A percentile compares a stretch with the other conserved stretches of the same genome.
Conservation (phyloP, 495 filamentous ascomycete genomes). For the Talaromyces wortmannii region DNA sequence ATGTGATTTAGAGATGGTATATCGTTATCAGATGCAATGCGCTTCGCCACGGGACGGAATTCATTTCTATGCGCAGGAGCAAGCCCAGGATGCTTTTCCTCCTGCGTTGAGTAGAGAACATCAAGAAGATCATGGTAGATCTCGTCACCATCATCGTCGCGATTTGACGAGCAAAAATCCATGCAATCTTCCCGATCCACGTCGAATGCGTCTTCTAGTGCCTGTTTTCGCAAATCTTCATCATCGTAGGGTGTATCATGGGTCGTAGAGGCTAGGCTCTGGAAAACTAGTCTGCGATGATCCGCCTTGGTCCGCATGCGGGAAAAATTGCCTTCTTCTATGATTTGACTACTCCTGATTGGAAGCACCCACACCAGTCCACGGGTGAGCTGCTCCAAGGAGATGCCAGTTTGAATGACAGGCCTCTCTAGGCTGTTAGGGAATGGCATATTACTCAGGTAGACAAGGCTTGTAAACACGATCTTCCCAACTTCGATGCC, state of each 20-base stretch:
- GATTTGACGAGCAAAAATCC: conserved; percentile 6
- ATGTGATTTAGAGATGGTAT: conserved; percentile 5
- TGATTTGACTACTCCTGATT: not conserved
- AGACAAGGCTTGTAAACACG: not conserved
- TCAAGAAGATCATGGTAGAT: conserved; percentile 22
- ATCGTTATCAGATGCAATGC: conserved; percentile 7
- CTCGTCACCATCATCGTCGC: conserved; percentile 20
- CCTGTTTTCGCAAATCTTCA: not conserved
- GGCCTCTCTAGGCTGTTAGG: not conserved
- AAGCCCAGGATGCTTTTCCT: conserved; percentile 1
- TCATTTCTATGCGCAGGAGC: conserved; percentile 6
- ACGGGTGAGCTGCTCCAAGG: not conserved
- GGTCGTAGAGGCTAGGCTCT: not conserved
- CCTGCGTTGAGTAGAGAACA: conserved; percentile 16
- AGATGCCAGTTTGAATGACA: not conserved
- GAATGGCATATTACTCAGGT: not conserved
- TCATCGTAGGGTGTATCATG: not conserved
- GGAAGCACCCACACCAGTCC: not conserved
- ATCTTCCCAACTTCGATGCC: not conserved
- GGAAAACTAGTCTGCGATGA: not conserved
- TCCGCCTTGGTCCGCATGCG: not conserved
- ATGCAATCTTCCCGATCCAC: not conserved
- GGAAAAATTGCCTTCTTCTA: not conserved
- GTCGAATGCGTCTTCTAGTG: not conserved
- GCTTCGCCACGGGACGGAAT: conserved; percentile 14